Conservation (phyloP, 768 basidiomycete genomes). For the Boletus edulis region DNA sequence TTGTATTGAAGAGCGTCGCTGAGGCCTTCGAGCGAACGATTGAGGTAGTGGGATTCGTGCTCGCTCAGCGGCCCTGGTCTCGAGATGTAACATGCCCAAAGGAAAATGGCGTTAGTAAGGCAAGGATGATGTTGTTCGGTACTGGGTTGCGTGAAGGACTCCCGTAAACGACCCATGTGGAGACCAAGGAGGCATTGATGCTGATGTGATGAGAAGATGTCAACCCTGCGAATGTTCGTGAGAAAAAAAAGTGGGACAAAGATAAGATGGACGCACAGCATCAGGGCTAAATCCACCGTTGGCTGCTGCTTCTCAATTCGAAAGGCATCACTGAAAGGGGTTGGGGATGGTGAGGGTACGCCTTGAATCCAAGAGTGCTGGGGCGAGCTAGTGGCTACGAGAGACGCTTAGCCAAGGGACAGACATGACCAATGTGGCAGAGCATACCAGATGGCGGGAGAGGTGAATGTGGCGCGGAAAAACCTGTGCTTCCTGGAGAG, state of each 20-base stretch:
- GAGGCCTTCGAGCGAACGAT: slow-evolving; percentile 58
- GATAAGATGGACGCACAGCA: slow-evolving; percentile 49
- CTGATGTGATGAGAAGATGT: slow-evolving; percentile 73
- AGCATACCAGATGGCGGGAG: slow-evolving; percentile 52
- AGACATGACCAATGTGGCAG: neutral
- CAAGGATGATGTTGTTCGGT: slow-evolving; percentile 70
- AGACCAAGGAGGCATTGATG: slow-evolving; percentile 73
- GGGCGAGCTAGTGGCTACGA: slow-evolving; percentile 46
- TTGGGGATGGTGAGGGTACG: slow-evolving; percentile 50
- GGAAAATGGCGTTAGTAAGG: slow-evolving; percentile 77
- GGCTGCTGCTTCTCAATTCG: slow-evolving; percentile 44
- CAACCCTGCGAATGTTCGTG: slow-evolving; percentile 45
- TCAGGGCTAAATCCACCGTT: slow-evolving; percentile 58
- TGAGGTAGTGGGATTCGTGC: slow-evolving; percentile 72
- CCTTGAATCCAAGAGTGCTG: slow-evolving; percentile 50
- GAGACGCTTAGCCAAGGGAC: slow-evolving; percentile 5
- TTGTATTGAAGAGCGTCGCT: slow-evolving; percentile 58
- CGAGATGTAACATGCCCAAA: slow-evolving; percentile 82
- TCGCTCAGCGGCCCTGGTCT: slow-evolving; percentile 66
- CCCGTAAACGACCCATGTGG: slow-evolving; percentile 63
- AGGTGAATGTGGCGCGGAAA: slow-evolving; percentile 57
- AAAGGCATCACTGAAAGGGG: slow-evolving; percentile 50
- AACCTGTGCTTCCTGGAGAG: slow-evolving; percentile 50
- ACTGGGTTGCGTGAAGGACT: slow-evolving; percentile 51
- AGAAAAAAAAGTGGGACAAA: slow-evolving; percentile 1